Base-by-base conservation (phyloP, 2,329 filamentous ascomycete species). In the Alternaria consortialis region DNA sequence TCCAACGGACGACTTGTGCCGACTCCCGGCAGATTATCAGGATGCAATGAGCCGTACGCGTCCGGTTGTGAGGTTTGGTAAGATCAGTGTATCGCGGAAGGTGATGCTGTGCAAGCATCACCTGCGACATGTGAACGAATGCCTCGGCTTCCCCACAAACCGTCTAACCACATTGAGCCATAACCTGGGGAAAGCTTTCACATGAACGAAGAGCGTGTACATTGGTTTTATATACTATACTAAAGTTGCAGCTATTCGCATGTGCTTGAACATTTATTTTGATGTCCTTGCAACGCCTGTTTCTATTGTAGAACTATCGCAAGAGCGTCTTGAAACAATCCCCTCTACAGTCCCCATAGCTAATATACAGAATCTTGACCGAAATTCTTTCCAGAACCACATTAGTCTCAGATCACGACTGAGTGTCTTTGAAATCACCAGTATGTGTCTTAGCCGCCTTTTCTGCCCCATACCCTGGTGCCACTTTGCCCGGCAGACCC, bases 61-160 rank as follows among this genome's bases (percentile, higher is more conserved):
- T 56, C 53, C 55, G 53, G 55, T 54, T 55, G 52, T 60, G 59
- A 64, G 56, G 47, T 59, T 64, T 37, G 60, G 53, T 40, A 9
- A n/a, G 20, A 37, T 29, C 43, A 42, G 46, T 56, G 47, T 47
- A 39, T 53, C 37, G 53, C 44, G 43, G 56, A 55, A 58, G 56
- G 58, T 46, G 60, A 58, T 46, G 63, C 53, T 27, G 56, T 56
- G 42, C 23, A 55, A 65, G 60, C 62, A 60, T 50, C 43, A 51
- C 43, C 47, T 56, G 63, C 64, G 62, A 50, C 66, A 70, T 70
- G 68, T 70, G 66, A 69, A 67, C 37, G 58, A 46, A 60, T 60
- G 62, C 67, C 67, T 65, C 62, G 67, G 67, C 66, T 67, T 65
- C 66, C 65, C 66, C 65, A 69, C 65, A 66, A 60, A 51, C 5